Conservation (phyloP, 768 basidiomycete species). For the Mrakia gelida region DNA sequence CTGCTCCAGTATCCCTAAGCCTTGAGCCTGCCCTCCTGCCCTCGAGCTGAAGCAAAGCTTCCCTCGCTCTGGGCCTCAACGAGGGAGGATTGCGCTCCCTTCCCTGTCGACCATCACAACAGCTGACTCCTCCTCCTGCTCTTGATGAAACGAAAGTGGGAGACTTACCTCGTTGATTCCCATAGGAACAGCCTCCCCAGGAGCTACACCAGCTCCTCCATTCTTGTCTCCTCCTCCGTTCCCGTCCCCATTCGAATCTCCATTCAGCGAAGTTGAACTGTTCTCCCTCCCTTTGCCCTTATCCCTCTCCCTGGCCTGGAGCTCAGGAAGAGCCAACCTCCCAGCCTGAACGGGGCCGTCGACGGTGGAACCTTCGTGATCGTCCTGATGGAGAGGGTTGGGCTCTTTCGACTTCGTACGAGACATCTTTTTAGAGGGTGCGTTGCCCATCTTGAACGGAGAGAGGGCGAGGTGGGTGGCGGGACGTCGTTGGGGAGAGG, state of each 20-base stretch:
- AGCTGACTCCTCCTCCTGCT: not conserved
- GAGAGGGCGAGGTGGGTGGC: not conserved
- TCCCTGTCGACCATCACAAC: not conserved
- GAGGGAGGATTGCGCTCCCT: not conserved
- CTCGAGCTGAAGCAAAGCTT: too few species aligned
- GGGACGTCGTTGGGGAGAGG: not conserved
- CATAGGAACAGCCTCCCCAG: constrained; percentile 18
- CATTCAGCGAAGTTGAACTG: not conserved
- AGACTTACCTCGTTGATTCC: constrained; percentile 28
- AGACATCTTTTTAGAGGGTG: constrained; percentile 31
- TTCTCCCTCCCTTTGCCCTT: constrained; percentile 24
- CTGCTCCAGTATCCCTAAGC: too few species aligned
- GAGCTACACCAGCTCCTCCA: not conserved
- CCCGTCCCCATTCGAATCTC: not conserved
- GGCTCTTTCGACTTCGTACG: constrained; percentile 30
- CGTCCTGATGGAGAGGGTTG: constrained; percentile 28
- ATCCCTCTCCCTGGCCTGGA: constrained; percentile 20
- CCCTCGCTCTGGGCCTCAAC: too few species aligned
- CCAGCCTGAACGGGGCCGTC: constrained; percentile 29
- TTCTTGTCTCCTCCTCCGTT: not conserved
- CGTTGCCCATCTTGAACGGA: constrained; percentile 26
- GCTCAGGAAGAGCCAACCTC: not conserved
- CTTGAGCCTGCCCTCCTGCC: too few species aligned
- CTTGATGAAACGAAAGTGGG: not conserved
- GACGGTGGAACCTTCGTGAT: constrained; percentile 23